Percentiles rank a stretch among this genome's conserved stretches.
Evolutionary conservation across 2,329 filamentous ascomycete species (phyloP).

Genomic region (Cucurbitaria berberidis): DNA sequence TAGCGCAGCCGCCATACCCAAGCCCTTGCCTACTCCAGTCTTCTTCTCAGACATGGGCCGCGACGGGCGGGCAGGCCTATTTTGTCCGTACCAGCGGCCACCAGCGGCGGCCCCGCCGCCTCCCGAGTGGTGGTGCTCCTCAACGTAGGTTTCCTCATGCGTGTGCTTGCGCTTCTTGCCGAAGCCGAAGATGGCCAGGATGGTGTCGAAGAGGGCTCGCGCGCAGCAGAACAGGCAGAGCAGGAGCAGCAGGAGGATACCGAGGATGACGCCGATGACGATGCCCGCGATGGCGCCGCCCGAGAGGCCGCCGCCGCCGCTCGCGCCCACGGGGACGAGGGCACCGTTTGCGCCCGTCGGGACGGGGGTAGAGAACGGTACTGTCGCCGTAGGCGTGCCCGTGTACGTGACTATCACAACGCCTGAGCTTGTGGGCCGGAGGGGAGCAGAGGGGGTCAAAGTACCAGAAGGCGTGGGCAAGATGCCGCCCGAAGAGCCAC

Average conservation of each 20-base stretch:
- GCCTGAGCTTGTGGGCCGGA: constrained; percentile 60
- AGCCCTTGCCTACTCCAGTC: constrained; percentile 41
- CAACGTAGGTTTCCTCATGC: constrained; percentile 65
- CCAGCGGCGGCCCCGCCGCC: constrained; percentile 62
- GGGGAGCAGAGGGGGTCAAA: constrained; percentile 56
- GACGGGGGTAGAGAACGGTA: constrained; percentile 60
- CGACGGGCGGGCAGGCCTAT: constrained; percentile 40
- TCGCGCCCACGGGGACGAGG: constrained; percentile 33
- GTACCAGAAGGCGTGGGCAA: constrained; percentile 37
- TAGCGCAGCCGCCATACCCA: constrained; percentile 51
- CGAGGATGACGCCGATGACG: constrained; percentile 74
- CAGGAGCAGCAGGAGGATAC: constrained; percentile 69
- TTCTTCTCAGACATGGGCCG: constrained; percentile 44
- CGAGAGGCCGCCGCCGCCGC: constrained; percentile 60
- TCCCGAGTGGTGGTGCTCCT: constrained; percentile 67
- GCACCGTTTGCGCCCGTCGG: constrained; percentile 58
- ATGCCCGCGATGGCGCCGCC: constrained; percentile 80
- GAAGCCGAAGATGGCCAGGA: constrained; percentile 67
- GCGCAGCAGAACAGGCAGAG: constrained; percentile 76
- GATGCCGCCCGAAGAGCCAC: constrained; percentile 55
- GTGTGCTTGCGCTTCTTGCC: constrained; percentile 56
- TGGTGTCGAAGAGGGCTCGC: constrained; percentile 61
- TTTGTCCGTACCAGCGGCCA: constrained; percentile 57
- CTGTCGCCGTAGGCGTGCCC: constrained; percentile 53
- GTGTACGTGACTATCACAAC: constrained; percentile 59